These are phyloP conservation scores for Rosa multiflora DNA, from an alignment of 306 rosid species.

Conservation along the genomic window DNA sequence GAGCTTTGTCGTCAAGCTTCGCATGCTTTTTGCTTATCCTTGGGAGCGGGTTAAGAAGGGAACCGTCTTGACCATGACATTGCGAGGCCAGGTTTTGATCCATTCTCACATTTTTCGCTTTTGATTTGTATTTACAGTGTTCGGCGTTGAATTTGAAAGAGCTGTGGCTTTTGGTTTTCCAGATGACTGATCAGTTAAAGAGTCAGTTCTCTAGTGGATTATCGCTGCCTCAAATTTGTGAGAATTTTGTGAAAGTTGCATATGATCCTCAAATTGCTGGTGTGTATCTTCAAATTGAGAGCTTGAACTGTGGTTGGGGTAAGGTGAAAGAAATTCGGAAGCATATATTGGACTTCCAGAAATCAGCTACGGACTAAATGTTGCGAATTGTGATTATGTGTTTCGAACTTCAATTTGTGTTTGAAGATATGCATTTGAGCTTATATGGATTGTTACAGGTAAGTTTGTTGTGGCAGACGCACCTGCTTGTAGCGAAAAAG, in stretches of 20 bases:
- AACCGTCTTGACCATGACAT: too few relatives aligned
- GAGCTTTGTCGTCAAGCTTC: constrained; percentile 59
- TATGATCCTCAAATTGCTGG: constrained; percentile 88
- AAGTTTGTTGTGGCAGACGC: constrained; percentile 77
- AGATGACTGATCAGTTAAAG: constrained; percentile 82
- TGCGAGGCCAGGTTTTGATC: too few relatives aligned
- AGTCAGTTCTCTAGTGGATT: constrained; percentile 66
- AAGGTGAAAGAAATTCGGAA: constrained; percentile 92
- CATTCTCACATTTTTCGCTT: too few relatives aligned
- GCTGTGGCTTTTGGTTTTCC: background rate
- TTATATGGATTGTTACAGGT: constrained; percentile 48
- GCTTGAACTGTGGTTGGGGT: constrained; percentile 89
- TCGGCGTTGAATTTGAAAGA: background rate
- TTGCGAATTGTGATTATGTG: constrained; percentile 6
- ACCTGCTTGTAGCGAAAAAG: constrained; percentile 88
- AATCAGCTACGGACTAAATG: constrained; percentile 58
- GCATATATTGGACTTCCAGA: constrained; percentile 66
- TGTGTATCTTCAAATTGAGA: constrained; percentile 73
- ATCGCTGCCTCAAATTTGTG: constrained; percentile 84
- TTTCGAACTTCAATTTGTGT: background rate
- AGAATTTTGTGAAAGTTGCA: constrained; percentile 81
- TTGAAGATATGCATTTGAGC: background rate
- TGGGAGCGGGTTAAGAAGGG: too few relatives aligned
- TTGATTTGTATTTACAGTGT: background rate
- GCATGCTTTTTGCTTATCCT: constrained; percentile 21